Base-by-base conservation (phyloP, 352 stramenopile species). In the Blastocystis sp. region DNA sequence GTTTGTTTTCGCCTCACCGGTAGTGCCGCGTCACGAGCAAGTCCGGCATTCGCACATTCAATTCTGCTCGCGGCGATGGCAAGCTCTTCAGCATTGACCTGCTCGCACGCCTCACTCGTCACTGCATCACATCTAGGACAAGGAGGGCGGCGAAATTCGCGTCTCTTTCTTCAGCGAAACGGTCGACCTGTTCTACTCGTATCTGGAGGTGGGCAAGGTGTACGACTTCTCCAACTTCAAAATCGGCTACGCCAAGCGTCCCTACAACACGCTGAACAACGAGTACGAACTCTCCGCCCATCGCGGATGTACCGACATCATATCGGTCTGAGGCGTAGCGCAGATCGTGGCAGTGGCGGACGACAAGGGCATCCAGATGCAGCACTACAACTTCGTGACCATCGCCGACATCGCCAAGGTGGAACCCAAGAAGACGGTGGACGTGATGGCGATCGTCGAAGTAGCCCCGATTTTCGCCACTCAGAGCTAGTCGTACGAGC, bases 181-280 rank as follows among this genome's bases (percentile, higher is more conserved):
- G n/a, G 74, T 84, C 6, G 74, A 84, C 43, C 40, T 64, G 9
- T 84, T 70, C 61, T 84, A 68, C 54, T 43, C 65, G 6, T 84
- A 68, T 68, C 74, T 84, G 4, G 45, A 84, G 54, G 24, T 59
- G 40, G 74, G 74, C 14, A 66, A 84, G 43, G 74, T 84, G 42
- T 84, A 84, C 38, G 74, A 84, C 54, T 68, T 84, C 74, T 59
- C 52, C 74, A 84, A 84, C 54, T 57, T 84, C 48, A 84, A 84
- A 52, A 63, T 84, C 48, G 48, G 74, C 24, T 84, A 69, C n/a
- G 74, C 74, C 7, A 62, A 64, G n/a, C 17, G 57, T 21, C 59
- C 19, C 7, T 84, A 69, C 40, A 84, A 84, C 40, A 61, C 74
- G 42, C 34, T 84, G 54, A 84, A 84, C 24, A 84, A 84, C 45